phyloP scores from a whole-genome alignment of 805 yeast genomes.

The Candida dendrica region DNA sequence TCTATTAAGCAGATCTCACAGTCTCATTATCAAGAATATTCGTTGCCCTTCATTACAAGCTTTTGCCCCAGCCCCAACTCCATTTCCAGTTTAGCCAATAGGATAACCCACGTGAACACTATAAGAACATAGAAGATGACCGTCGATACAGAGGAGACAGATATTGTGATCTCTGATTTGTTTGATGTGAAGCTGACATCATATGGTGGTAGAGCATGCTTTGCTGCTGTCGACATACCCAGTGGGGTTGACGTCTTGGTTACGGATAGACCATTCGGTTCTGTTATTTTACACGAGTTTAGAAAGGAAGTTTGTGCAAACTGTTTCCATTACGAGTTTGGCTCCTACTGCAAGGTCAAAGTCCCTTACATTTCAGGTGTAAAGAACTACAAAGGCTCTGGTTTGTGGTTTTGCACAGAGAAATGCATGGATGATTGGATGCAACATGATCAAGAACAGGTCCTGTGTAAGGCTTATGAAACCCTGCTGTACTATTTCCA shows the following conservation, averaged over 20 bases:
- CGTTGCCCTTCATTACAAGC: too few relatives aligned
- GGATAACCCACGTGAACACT: not conserved
- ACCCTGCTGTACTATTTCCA: conserved; percentile 13
- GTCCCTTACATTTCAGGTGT: conserved; percentile 11
- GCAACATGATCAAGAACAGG: conserved; percentile 26
- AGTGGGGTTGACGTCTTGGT: conserved; percentile 32
- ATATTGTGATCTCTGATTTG: conserved; percentile 20
- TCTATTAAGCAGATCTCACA: too few relatives aligned
- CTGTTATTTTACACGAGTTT: conserved; percentile 43
- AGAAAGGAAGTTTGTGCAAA: conserved; percentile 54
- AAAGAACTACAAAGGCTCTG: conserved; percentile 27
- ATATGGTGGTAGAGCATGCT: conserved; percentile 63
- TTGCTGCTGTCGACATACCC: conserved; percentile 34
- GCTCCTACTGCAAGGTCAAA: conserved; percentile 38
- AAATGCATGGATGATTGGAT: conserved; percentile 33
- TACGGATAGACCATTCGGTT: conserved; percentile 37
- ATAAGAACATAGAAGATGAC: conserved; percentile 5
- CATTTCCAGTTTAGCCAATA: too few relatives aligned
- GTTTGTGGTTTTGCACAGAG: conserved; percentile 48
- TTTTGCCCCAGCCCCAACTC: too few relatives aligned
- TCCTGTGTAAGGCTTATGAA: conserved; percentile 31
- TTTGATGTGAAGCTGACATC: conserved; percentile 32
- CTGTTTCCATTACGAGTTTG: conserved; percentile 45
- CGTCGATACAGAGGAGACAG: conserved; percentile 5
- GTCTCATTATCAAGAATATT: too few relatives aligned